Evolutionary conservation across 495 filamentous ascomycete genomes (phyloP).

Genomic region (Talaromyces proteolyticus): DNA sequence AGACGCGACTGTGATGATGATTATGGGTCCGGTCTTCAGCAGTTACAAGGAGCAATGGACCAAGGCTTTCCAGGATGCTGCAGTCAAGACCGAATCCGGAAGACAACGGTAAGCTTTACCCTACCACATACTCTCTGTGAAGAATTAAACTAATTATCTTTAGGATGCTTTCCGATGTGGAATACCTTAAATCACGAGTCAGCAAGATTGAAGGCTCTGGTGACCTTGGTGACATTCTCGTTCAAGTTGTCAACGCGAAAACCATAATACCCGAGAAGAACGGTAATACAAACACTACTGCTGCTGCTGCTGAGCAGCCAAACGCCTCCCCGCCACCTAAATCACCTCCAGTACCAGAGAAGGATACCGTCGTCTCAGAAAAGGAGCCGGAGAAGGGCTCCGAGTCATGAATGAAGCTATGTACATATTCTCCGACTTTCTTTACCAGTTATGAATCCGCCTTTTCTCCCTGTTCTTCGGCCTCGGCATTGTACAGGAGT

Average conservation of each 20-base stretch:
- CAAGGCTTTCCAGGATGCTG: slow-evolving; percentile 63
- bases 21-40: slow-evolving; percentile 86
- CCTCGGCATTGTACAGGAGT: neutral
- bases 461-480: neutral
- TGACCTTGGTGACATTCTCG: slow-evolving; percentile 60
- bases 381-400: neutral
- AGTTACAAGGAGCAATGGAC: slow-evolving; percentile 83
- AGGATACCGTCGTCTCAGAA: neutral
- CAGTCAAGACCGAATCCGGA: slow-evolving; percentile 58
- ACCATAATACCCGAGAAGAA: slow-evolving; percentile 12
- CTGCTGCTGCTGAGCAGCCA: neutral
- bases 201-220: slow-evolving; percentile 76
- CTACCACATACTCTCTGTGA: slow-evolving; percentile 13
- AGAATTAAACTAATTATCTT: too few relatives aligned
- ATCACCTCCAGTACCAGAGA: slow-evolving; percentile 2
- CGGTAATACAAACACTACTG: neutral
- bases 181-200: slow-evolving; percentile 67
- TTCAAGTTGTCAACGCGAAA: slow-evolving; percentile 64
- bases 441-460: neutral
- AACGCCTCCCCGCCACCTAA: neutral
- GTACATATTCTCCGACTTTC: neutral
- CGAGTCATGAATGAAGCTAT: neutral
- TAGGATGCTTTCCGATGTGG: slow-evolving; percentile 77
- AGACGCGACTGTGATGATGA: slow-evolving; percentile 70
- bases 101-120: slow-evolving; percentile 61